phyloP scores from a whole-genome alignment of 306 rosid species.

The Lathyrus tuberosus region DNA sequence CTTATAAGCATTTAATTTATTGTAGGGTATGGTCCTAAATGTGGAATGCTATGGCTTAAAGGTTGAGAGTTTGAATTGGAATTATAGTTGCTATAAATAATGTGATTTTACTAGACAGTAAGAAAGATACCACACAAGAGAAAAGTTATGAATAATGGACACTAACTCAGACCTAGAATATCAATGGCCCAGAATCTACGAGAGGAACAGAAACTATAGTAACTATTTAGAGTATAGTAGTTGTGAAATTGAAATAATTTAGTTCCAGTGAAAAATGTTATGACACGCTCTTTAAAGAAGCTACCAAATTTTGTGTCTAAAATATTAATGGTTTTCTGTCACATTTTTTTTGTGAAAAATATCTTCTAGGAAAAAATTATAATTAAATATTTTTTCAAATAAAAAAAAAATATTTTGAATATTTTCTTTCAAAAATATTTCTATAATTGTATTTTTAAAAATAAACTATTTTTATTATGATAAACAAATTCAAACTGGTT shows the following conservation, averaged over 20 bases:
- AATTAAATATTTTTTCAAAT: too few species aligned
- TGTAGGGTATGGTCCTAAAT: conserved; percentile 38
- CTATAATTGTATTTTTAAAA: too few species aligned
- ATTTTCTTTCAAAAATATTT: too few species aligned
- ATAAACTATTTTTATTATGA: too few species aligned
- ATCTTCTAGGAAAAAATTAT: too few species aligned
- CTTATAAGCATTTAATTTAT: conserved; percentile 26
- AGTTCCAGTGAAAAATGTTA: conserved; percentile 10
- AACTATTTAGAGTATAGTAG: conserved; percentile 11
- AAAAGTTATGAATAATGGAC: neutral
- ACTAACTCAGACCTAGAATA: neutral
- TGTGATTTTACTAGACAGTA: conserved; percentile 26
- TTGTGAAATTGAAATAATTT: conserved; percentile 23
- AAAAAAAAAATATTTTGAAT: too few species aligned
- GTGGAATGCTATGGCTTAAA: conserved; percentile 24
- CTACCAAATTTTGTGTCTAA: conserved; percentile 38
- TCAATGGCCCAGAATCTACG: conserved; percentile 7
- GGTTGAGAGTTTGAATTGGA: conserved; percentile 19
- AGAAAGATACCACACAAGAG: conserved; percentile 12
- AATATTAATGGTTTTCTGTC: too few species aligned
- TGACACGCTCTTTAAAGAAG: neutral
- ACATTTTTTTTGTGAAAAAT: neutral
- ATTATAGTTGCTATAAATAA: conserved; percentile 25
- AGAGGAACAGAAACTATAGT: neutral
- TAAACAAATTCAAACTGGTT: too few species aligned